Evolutionary conservation across 208 protist species (phyloP).

Genomic region (Leishmania arabica): DNA sequence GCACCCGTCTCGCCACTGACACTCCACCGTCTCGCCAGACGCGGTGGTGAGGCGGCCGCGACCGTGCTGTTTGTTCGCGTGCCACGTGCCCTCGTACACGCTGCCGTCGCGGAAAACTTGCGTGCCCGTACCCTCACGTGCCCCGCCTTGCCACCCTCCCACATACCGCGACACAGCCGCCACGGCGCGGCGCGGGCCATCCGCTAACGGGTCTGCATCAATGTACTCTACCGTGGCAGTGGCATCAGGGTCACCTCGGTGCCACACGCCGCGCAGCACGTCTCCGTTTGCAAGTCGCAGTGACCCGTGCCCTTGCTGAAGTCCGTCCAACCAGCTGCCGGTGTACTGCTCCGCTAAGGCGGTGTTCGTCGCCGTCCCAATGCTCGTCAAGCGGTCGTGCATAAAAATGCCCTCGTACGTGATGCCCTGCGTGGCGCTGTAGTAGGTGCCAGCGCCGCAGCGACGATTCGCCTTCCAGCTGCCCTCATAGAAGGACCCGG

Average conservation of each 20-base stretch:
- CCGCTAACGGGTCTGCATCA: slow-evolving; percentile 30
- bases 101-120: slow-evolving; percentile 72
- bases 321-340: slow-evolving; percentile 82
- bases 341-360: slow-evolving; percentile 52
- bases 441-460: slow-evolving; percentile 63
- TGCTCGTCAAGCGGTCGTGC: slow-evolving; percentile 64
- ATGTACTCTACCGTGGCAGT: slow-evolving; percentile 68
- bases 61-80: slow-evolving; percentile 64
- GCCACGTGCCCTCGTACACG: slow-evolving; percentile 87
- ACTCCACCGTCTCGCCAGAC: slow-evolving; percentile 66
- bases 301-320: slow-evolving; percentile 82
- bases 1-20: slow-evolving; percentile 61
- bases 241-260: slow-evolving; percentile 53
- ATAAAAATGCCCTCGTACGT: slow-evolving; percentile 84
- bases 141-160: slow-evolving; percentile 73
- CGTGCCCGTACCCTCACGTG: slow-evolving; percentile 63
- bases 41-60: slow-evolving; percentile 56
- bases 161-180: slow-evolving; percentile 60
- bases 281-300: slow-evolving; percentile 76
- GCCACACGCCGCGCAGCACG: slow-evolving; percentile 76
- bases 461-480: slow-evolving; percentile 68
- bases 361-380: slow-evolving; percentile 40
- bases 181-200: slow-evolving; percentile 15
- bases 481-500: slow-evolving; percentile 80
- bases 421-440: slow-evolving; percentile 49